Evolutionary conservation across 192 early-diverging fungal genomes (phyloP).

Genomic region (Pilobolus umbonatus): DNA sequence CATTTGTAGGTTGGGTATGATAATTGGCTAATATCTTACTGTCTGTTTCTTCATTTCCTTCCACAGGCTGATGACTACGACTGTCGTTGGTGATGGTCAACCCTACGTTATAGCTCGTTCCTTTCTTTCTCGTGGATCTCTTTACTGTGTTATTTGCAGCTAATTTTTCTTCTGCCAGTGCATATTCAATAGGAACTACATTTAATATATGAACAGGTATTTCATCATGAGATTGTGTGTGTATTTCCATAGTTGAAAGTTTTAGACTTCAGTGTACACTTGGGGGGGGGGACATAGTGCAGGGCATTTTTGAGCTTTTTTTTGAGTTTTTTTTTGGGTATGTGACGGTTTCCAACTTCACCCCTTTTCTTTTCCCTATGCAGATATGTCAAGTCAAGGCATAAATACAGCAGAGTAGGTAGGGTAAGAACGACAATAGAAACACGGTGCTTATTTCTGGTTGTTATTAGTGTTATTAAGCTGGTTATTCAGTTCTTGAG

Average conservation of each 20-base stretch:
- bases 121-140: neutral
- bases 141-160: slow-evolving; percentile 18
- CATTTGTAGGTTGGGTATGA: neutral
- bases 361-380: neutral
- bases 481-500: slow-evolving; percentile 92
- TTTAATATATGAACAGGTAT: slow-evolving; percentile 41
- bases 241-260: slow-evolving; percentile 8
- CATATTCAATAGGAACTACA: slow-evolving; percentile 23
- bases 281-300: too few species aligned
- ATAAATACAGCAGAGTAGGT: slow-evolving; percentile 10
- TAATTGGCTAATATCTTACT: neutral
- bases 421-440: neutral
- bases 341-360: too few species aligned
- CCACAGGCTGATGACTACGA: too few species aligned
- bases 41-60: slow-evolving; percentile 1
- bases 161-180: slow-evolving; percentile 30
- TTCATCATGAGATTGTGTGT: slow-evolving; percentile 32
- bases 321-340: too few species aligned
- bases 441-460: neutral
- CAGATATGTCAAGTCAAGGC: neutral
- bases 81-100: neutral
- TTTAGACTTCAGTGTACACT: neutral
- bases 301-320: too few species aligned
- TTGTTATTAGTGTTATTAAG: slow-evolving; percentile 62
- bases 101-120: neutral